A percentile compares a stretch with the other conserved stretches of the same genome.
Evolutionary conservation across 2,329 filamentous ascomycete genomes (phyloP).

Genomic region (Cladosporium velox): DNA sequence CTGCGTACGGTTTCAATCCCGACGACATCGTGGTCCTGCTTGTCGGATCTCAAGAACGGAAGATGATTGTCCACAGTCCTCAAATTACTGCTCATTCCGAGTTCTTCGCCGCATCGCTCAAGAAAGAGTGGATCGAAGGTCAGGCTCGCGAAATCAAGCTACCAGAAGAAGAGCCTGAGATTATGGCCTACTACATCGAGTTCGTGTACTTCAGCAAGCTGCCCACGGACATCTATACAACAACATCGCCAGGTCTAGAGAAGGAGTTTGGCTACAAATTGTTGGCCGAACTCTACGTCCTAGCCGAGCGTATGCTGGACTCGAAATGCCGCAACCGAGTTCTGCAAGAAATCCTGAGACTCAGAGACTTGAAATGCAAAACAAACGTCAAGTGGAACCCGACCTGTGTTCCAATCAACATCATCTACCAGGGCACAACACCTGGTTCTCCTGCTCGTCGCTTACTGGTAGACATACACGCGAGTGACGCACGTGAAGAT

Average conservation of each 20-base stretch:
- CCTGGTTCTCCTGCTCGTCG: not conserved
- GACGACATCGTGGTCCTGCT: not conserved
- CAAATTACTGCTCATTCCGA: not conserved
- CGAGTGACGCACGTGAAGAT: too few species aligned
- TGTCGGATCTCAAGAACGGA: not conserved
- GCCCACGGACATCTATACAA: too few species aligned
- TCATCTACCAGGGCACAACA: not conserved
- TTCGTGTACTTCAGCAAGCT: too few species aligned
- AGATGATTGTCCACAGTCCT: not conserved
- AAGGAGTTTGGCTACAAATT: too few species aligned
- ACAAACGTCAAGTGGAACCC: not conserved
- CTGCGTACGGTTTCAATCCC: not conserved
- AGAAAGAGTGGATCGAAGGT: not conserved
- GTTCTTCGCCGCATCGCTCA: not conserved
- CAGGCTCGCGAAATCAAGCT: not conserved
- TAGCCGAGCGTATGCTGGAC: slow-evolving; percentile 25
- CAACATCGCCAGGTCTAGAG: too few species aligned
- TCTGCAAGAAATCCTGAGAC: not conserved
- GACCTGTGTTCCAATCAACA: not conserved
- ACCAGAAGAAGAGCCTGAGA: not conserved
- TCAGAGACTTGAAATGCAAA: not conserved
- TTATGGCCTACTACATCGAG: not conserved
- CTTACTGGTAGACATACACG: not conserved
- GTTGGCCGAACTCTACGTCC: too few species aligned
- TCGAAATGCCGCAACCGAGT: slow-evolving; percentile 26